Base-by-base conservation (phyloP, 768 basidiomycete genomes). In the Naganishia friedmannii region DNA sequence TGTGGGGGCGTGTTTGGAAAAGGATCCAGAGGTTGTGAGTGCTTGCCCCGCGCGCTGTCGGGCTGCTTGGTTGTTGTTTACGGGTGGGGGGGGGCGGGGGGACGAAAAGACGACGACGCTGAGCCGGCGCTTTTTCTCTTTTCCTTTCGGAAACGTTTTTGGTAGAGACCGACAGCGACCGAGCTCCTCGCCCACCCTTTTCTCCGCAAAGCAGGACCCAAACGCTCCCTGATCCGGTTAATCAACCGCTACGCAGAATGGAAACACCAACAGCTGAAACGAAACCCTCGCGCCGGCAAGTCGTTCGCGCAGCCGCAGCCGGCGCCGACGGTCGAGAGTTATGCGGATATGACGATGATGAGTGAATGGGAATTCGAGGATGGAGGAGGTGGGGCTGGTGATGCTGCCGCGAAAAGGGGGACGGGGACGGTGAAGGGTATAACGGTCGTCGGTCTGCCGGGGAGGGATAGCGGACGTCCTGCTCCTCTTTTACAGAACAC, bases 321-420 rank as follows among this genome's bases (percentile, higher is more conserved):
- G 42, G 70, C 56, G 70, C 75, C 42, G 45, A 65, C 23, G 55
- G 56, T 53, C 72, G 74, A 28, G 15, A 73, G 68, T 8, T 70
- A 63, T 37, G 56, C 68, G 19, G 57, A 66, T 71, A 87, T 86
- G 54, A 92, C 93, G 1, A 85, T 95, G 82, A 86, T 87, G 77
- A 93, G 90, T 77, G 93, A 93, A 72, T 98, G 95, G 96, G 92
- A 90, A 79, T 98, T 98, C 78, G 93, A 93, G 75, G 48, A 51
- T 42, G 42, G 34, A 5, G 34, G 34, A 5, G 34, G 34, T 37
- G 34, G 6, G 34, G 34, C 7, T 42, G 42, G 7, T 8, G 42
- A 15, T 13, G 42, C 7, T 17, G n/a, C n/a, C n/a, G n/a, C n/a
- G n/a, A n/a, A n/a, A n/a, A 42, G 9, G 2, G 42, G 15, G 9